Evolutionary conservation across 2,329 filamentous ascomycete genomes (phyloP).

Genomic region (Orbilia javanica): DNA sequence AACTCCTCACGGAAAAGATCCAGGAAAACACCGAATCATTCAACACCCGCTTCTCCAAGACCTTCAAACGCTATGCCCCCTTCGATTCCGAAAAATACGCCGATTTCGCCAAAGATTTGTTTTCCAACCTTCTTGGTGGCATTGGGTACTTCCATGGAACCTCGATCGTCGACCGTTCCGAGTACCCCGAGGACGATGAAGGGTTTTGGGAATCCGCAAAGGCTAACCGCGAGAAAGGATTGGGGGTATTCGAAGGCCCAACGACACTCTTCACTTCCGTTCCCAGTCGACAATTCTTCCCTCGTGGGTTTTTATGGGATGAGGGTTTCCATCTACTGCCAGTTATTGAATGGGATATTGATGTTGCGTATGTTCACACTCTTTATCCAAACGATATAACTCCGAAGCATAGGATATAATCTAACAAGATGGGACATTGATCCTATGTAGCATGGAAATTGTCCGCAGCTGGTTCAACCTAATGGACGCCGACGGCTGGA

Average conservation of each 20-base stretch:
- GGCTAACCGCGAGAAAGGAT: constrained; percentile 71
- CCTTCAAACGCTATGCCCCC: constrained; percentile 80
- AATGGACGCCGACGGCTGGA: constrained; percentile 98
- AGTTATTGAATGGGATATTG: constrained; percentile 92
- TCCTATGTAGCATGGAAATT: constrained; percentile 78
- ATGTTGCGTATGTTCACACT: constrained; percentile 73
- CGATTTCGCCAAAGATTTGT: constrained; percentile 86
- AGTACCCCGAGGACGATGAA: constrained; percentile 95
- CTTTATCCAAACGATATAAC: neutral
- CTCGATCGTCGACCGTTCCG: constrained; percentile 88
- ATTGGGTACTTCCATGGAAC: constrained; percentile 96
- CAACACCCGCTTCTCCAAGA: constrained; percentile 77
- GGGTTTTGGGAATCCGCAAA: constrained; percentile 95
- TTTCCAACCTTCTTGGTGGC: constrained; percentile 93
- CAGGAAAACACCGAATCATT: constrained; percentile 76
- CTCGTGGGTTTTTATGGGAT: constrained; percentile 96
- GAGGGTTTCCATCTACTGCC: constrained; percentile 96
- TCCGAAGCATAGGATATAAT: neutral
- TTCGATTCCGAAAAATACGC: constrained; percentile 80
- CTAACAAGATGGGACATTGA: constrained; percentile 62
- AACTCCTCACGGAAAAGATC: constrained; percentile 79
- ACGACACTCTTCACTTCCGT: constrained; percentile 91
- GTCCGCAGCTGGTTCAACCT: constrained; percentile 95
- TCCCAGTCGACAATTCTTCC: constrained; percentile 95
- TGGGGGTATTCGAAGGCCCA: constrained; percentile 76